phyloP scores from a whole-genome alignment of 805 yeast genomes.

The Saccharomycopsis guyanensis region DNA sequence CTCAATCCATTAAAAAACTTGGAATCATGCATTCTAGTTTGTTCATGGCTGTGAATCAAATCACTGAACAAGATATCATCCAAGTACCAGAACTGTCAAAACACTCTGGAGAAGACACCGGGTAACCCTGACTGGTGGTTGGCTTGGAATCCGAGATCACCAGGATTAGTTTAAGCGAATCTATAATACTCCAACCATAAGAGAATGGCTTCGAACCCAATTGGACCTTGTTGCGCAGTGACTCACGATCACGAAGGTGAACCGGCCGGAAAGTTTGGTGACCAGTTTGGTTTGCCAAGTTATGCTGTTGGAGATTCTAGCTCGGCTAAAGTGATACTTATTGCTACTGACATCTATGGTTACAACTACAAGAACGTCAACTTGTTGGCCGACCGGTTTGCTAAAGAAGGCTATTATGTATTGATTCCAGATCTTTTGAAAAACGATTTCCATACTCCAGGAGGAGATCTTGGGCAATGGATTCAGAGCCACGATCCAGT shows the following conservation, averaged over 20 bases:
- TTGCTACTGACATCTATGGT: constrained; percentile 69
- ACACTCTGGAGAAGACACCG: too few species aligned
- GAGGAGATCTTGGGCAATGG: constrained; percentile 37
- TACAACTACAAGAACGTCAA: constrained; percentile 45
- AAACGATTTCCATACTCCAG: constrained; percentile 41
- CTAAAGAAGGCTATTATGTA: constrained; percentile 55
- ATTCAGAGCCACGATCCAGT: constrained; percentile 41
- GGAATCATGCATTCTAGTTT: constrained; percentile 16
- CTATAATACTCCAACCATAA: not conserved
- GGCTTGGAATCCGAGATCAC: not conserved
- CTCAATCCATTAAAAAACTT: constrained; percentile 12
- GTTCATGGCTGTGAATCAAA: constrained; percentile 19
- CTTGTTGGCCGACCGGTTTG: constrained; percentile 61
- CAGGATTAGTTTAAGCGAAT: too few species aligned
- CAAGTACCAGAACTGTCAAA: not conserved
- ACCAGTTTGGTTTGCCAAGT: constrained; percentile 12
- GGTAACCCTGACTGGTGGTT: too few species aligned
- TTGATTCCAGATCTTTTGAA: constrained; percentile 70
- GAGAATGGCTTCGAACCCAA: constrained; percentile 4
- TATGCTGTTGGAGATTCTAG: constrained; percentile 35
- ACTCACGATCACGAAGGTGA: constrained; percentile 14
- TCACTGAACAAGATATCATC: constrained; percentile 17
- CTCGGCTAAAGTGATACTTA: constrained; percentile 42
- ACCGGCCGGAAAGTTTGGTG: constrained; percentile 4
- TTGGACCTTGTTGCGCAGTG: constrained; percentile 8